Conservation (phyloP, 2,329 filamentous ascomycete genomes). For the Pseudogymnoascus sp. region DNA sequence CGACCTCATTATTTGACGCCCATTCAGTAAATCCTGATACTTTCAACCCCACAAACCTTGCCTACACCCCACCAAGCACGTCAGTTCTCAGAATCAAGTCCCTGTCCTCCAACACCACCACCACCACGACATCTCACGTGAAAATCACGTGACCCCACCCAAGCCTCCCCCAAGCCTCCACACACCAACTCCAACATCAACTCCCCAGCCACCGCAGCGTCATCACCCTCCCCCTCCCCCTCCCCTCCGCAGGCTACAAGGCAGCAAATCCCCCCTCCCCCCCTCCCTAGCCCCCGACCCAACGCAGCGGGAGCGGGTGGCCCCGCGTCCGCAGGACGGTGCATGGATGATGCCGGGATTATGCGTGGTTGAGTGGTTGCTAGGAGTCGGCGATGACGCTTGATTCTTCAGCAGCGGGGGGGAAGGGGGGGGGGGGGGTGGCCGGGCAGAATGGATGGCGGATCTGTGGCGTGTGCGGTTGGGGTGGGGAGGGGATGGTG, state of each 20-base stretch:
- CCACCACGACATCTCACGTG: not conserved
- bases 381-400: not conserved
- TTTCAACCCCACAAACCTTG: not conserved
- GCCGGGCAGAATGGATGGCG: not conserved
- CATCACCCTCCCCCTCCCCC: not conserved
- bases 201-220: not conserved
- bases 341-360: not conserved
- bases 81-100: not conserved
- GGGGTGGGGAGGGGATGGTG: not conserved
- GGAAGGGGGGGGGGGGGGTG: not conserved
- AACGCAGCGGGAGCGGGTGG: not conserved
- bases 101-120: not conserved
- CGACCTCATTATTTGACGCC: not conserved
- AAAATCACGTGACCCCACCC: not conserved
- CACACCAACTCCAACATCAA: not conserved
- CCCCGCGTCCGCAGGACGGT: not conserved
- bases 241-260: not conserved
- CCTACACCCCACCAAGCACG: not conserved
- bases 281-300: not conserved
- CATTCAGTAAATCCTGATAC: not conserved
- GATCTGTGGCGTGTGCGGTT: not conserved
- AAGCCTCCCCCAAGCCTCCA: not conserved
- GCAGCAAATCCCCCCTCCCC: not conserved
- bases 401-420: not conserved
- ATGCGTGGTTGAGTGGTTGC: not conserved